Evolutionary conservation across 371 early-diverging fungal species (phyloP).

Genomic region (Apophysomyces elegans): DNA sequence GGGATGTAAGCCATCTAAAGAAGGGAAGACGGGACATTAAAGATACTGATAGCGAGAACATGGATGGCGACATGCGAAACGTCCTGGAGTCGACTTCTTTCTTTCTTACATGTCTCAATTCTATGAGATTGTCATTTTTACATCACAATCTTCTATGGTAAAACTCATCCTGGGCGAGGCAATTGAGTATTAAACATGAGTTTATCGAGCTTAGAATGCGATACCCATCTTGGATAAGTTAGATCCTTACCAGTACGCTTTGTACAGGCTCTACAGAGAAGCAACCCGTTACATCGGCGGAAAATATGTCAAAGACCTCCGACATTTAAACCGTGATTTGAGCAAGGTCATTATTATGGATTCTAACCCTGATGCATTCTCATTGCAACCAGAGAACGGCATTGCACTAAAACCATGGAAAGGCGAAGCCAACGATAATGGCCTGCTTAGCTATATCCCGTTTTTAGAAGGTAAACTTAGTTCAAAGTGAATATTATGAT

Average conservation of each 20-base stretch:
- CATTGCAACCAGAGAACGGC: slow-evolving; percentile 92
- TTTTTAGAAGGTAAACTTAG: slow-evolving; percentile 80
- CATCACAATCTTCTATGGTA: slow-evolving; percentile 76
- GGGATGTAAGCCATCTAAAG: slow-evolving; percentile 74
- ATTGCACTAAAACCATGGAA: slow-evolving; percentile 84
- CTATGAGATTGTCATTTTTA: slow-evolving; percentile 96
- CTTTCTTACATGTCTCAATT: slow-evolving; percentile 86
- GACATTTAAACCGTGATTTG: slow-evolving; percentile 91
- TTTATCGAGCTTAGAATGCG: slow-evolving; percentile 60
- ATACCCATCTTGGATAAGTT: slow-evolving; percentile 84
- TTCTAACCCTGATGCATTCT: slow-evolving; percentile 78
- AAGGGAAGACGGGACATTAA: background rate
- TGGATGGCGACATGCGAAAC: slow-evolving; percentile 95
- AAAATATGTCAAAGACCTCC: slow-evolving; percentile 90
- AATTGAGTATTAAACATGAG: slow-evolving; percentile 8
- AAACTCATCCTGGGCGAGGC: slow-evolving; percentile 15
- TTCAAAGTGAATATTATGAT: background rate
- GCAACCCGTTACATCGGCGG: slow-evolving; percentile 85
- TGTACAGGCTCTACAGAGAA: slow-evolving; percentile 90
- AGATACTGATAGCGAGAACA: slow-evolving; percentile 63
- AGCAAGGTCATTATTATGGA: slow-evolving; percentile 93
- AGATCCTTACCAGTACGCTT: slow-evolving; percentile 86
- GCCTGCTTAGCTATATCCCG: slow-evolving; percentile 83
- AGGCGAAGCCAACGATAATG: slow-evolving; percentile 83
- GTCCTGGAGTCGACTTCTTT: slow-evolving; percentile 96